Conservation (phyloP, 805 yeast genomes). For the Debaryomyces castellii region DNA sequence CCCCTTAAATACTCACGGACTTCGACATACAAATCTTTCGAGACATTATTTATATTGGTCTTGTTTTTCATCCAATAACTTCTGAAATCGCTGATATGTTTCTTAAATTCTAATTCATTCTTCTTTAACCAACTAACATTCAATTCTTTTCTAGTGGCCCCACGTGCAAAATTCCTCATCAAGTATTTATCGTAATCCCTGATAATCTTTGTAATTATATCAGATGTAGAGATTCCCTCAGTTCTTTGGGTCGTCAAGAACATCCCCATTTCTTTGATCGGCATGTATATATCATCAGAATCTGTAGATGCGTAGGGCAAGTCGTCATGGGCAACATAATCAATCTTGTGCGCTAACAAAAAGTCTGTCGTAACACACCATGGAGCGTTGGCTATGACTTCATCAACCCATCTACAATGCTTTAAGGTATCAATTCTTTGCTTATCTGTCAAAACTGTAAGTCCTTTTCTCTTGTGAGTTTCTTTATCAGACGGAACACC, state of each 20-base stretch:
- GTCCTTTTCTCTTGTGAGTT: constrained; percentile 89
- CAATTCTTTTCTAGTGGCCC: constrained; percentile 93
- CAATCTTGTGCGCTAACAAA: constrained; percentile 74
- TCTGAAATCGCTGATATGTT: constrained; percentile 85
- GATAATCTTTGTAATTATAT: constrained; percentile 91
- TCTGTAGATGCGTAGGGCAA: constrained; percentile 90
- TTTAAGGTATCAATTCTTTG: constrained; percentile 89
- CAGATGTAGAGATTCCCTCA: constrained; percentile 93
- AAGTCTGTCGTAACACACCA: constrained; percentile 91
- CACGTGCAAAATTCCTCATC: constrained; percentile 96
- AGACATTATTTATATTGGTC: constrained; percentile 63
- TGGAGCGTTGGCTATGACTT: constrained; percentile 91
- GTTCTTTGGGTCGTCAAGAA: constrained; percentile 95
- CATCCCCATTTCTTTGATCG: constrained; percentile 87
- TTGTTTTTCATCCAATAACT: constrained; percentile 80
- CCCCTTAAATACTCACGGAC: constrained; percentile 70
- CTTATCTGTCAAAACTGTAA: constrained; percentile 84
- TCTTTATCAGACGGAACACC: constrained; percentile 90
- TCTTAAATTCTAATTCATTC: constrained; percentile 91
- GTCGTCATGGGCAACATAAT: constrained; percentile 97
- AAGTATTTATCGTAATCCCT: constrained; percentile 95
- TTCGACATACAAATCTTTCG: constrained; percentile 82
- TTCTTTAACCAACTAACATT: constrained; percentile 97
- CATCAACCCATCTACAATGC: constrained; percentile 98
- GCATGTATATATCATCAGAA: constrained; percentile 87